Evolutionary conservation across 2,329 filamentous ascomycete genomes (phyloP), one percentile per base, ranked within the genome.

Genomic region (Zasmidium citrigriseum): DNA sequence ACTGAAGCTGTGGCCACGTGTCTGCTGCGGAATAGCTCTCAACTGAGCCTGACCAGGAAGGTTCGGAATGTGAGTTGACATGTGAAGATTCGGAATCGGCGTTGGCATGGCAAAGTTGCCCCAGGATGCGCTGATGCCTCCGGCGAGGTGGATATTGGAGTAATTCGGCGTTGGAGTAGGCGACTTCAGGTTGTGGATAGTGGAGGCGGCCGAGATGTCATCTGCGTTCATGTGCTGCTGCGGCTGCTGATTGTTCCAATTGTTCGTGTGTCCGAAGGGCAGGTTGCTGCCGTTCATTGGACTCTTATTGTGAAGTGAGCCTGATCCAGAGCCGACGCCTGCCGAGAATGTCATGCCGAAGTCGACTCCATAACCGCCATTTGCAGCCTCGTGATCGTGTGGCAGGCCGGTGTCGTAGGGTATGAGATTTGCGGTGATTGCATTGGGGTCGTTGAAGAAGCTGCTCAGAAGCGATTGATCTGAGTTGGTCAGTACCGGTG

Each of bases 81-180:
- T 34, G n/a, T n/a, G n/a, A n/a, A n/a, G n/a, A 34, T 34, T 41
- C 34, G 14, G 34, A 16, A 41, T 41, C 34, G 34, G 34, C 5
- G 34, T 41, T n/a, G 53, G 53, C 53, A 55, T 55, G 27, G 45
- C 29, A 29, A 55, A 55, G 25, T 29, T 29, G 23, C 53, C 53
- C 53, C 53, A 55, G 3, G 53, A 50, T 27, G 48, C 48, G 34
- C 34, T 41, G 16, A 41, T 41, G 18, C 46, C n/a, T n/a, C n/a
- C 46, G 24, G 50, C 25, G 16, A 34, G 9, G 9, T 38, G 21
- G 24, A 44, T 11, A 16, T 22, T 18, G 34, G 34, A 41, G 34
- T 41, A 41, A n/a, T 41, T 41, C 18, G 34, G 34, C 14, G 34
- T 41, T n/a, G 34, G 34, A 11, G 34, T 41, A 23, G 52, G 38